Percentiles rank a stretch among this genome's conserved stretches.
Evolutionary conservation across 345 rosid genomes (phyloP).

Genomic region (Sonneratia alba): DNA sequence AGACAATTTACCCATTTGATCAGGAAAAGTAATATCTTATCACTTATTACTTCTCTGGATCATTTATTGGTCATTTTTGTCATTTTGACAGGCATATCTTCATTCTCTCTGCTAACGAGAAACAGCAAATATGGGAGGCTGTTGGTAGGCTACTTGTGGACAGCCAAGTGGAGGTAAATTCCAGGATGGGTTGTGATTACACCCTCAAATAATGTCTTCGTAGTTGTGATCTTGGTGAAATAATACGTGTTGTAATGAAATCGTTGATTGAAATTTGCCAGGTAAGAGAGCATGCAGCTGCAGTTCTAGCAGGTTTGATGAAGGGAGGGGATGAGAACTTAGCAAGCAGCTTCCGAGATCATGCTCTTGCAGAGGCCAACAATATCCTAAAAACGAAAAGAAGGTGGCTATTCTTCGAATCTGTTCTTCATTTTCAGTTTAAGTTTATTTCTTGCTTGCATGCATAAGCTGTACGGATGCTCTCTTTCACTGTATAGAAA

Average conservation of each 20-base stretch:
- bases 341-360: conserved; percentile 70
- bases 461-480: not conserved
- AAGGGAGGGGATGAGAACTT: conserved; percentile 89
- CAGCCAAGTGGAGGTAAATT: conserved; percentile 94
- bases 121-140: conserved; percentile 69
- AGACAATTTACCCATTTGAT: not conserved
- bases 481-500: not conserved
- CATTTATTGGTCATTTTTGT: not conserved
- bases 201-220: not conserved
- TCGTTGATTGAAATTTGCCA: conserved; percentile 13
- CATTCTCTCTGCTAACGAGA: conserved; percentile 57
- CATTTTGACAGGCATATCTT: conserved; percentile 65
- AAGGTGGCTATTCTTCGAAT: conserved; percentile 33
- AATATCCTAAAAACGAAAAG: conserved; percentile 46
- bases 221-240: not conserved
- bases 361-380: conserved; percentile 73
- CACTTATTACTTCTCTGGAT: not conserved
- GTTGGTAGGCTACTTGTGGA: conserved; percentile 78
- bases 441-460: not conserved
- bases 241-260: not conserved
- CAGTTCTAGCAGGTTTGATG: conserved; percentile 91
- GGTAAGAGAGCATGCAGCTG: conserved; percentile 99
- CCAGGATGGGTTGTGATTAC: conserved; percentile 7
- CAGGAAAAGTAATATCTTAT: not conserved
- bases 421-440: not conserved